These are phyloP conservation scores for Thamnidium elegans DNA, from an alignment of 192 early-diverging fungal genomes.

Conservation along the genomic window DNA sequence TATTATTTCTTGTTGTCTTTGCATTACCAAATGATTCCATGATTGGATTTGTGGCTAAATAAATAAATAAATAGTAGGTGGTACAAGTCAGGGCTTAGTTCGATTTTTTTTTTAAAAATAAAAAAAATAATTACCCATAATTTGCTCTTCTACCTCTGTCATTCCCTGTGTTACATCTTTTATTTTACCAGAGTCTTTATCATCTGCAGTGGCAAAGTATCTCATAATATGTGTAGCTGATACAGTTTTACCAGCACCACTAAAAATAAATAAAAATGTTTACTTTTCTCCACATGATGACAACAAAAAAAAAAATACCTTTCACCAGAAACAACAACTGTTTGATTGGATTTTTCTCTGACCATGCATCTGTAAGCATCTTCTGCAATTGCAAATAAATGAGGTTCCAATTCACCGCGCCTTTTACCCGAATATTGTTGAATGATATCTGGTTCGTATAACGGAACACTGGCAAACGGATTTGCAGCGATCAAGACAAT, in stretches of 20 bases:
- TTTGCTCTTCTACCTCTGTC: constrained; percentile 77
- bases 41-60: constrained; percentile 91
- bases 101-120: not conserved
- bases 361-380: constrained; percentile 97
- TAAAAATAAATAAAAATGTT: constrained; percentile 11
- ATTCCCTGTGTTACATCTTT: constrained; percentile 47
- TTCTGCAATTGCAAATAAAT: constrained; percentile 98
- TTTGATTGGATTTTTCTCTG: constrained; percentile 89
- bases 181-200: constrained; percentile 48
- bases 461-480: constrained; percentile 80
- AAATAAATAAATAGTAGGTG: not conserved
- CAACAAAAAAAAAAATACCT: constrained; percentile 41
- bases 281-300: not conserved
- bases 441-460: constrained; percentile 90
- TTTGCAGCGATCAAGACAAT: constrained; percentile 98
- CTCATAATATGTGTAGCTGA: constrained; percentile 97
- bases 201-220: constrained; percentile 85
- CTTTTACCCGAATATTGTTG: constrained; percentile 90
- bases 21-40: constrained; percentile 99
- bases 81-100: constrained; percentile 9
- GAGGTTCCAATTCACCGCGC: constrained; percentile 93
- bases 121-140: constrained; percentile 48
- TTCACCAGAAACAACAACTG: constrained; percentile 97
- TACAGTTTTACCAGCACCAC: constrained; percentile 96
- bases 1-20: constrained; percentile 99